Conservation (phyloP, 345 rosid species). For the Citrus sp. region DNA sequence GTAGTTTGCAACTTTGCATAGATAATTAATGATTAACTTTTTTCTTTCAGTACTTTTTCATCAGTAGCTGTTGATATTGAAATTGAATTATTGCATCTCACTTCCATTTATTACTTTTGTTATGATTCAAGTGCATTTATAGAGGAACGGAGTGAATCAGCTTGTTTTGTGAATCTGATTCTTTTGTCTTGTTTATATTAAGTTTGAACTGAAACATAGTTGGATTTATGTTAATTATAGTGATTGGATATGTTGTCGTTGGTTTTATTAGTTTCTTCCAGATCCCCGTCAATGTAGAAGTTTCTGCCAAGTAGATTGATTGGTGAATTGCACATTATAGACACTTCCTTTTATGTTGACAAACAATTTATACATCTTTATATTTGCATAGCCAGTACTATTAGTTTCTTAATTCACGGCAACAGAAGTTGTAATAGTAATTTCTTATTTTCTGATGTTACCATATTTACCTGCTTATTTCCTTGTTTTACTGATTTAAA, state of each 20-base stretch:
- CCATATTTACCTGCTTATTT: background rate
- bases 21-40: background rate
- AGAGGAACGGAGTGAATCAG: background rate
- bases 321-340: background rate
- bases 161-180: background rate
- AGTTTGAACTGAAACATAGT: background rate
- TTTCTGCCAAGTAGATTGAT: background rate
- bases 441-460: background rate
- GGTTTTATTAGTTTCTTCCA: background rate
- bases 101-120: constrained; percentile 1
- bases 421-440: background rate
- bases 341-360: background rate
- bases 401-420: background rate
- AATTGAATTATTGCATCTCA: background rate
- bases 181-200: background rate
- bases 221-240: background rate
- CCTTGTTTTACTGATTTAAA: background rate
- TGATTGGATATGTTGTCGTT: background rate
- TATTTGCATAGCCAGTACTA: background rate
- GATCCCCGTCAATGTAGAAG: background rate
- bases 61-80: too few relatives aligned
- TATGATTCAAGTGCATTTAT: background rate
- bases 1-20: background rate
- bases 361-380: background rate
- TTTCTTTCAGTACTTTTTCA: background rate